Conservation (phyloP, 768 basidiomycete genomes). For the Tylopilus plumbeoviolaceoides region DNA sequence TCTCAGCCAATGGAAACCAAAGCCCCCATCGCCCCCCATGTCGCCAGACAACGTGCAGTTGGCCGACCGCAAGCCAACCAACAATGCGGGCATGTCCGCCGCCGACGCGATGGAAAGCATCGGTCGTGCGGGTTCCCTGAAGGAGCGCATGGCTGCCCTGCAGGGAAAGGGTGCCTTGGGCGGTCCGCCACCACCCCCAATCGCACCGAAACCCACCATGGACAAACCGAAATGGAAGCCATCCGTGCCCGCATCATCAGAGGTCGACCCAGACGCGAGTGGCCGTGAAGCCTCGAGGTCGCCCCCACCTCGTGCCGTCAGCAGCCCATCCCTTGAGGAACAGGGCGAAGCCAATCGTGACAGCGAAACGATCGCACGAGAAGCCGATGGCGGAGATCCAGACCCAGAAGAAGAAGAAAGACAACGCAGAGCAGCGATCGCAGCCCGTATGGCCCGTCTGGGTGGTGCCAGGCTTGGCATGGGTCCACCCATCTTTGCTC, state of each 20-base stretch:
- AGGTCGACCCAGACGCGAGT: conserved; percentile 37
- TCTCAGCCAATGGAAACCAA: conserved; percentile 67
- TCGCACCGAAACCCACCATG: conserved; percentile 45
- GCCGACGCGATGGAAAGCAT: conserved; percentile 89
- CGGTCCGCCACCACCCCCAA: conserved; percentile 40
- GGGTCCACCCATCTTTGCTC: conserved; percentile 68
- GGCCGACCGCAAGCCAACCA: conserved; percentile 20
- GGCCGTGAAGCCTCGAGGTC: conserved; percentile 32
- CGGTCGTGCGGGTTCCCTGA: conserved; percentile 72
- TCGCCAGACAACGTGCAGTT: conserved; percentile 19
- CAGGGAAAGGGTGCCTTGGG: conserved; percentile 84
- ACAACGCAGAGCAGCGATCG: conserved; percentile 80
- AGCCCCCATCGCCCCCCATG: conserved; percentile 43
- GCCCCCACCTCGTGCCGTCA: conserved; percentile 29
- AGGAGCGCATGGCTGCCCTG: conserved; percentile 93
- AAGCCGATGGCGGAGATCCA: conserved; percentile 23
- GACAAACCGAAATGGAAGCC: conserved; percentile 88
- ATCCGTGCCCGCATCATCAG: conserved; percentile 34
- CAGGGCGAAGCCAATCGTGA: conserved; percentile 22
- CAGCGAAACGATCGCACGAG: conserved; percentile 23
- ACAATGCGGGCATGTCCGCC: conserved; percentile 58
- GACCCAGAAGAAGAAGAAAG: conserved; percentile 67
- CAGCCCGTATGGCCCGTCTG: conserved; percentile 89
- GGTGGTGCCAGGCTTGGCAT: conserved; percentile 84
- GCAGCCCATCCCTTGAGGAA: conserved; percentile 15